Evolutionary conservation across 768 basidiomycete genomes (phyloP).

Genomic region (Xerocomellus amylosporus): DNA sequence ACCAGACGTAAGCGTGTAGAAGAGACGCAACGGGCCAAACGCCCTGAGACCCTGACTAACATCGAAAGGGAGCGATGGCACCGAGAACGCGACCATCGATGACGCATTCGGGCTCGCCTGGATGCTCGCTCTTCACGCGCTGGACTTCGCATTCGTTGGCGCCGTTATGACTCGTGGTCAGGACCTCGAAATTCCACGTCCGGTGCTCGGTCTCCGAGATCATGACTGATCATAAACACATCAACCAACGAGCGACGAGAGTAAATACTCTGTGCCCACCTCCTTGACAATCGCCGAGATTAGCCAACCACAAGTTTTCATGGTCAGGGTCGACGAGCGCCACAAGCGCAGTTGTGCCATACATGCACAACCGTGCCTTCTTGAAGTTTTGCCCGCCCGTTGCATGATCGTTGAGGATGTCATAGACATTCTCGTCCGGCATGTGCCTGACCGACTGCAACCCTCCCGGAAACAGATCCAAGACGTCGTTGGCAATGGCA

Average conservation of each 20-base stretch:
- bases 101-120: slow-evolving; percentile 67
- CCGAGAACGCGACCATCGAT: slow-evolving; percentile 68
- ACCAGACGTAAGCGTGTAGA: slow-evolving; percentile 8
- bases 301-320: slow-evolving; percentile 73
- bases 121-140: slow-evolving; percentile 62
- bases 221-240: slow-evolving; percentile 41
- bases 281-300: slow-evolving; percentile 79
- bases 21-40: slow-evolving; percentile 4
- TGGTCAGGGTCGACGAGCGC: slow-evolving; percentile 68
- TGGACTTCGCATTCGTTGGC: slow-evolving; percentile 63
- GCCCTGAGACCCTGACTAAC: slow-evolving; percentile 41
- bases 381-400: slow-evolving; percentile 57
- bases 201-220: slow-evolving; percentile 46
- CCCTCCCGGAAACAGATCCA: slow-evolving; percentile 58
- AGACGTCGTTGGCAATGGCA: slow-evolving; percentile 63
- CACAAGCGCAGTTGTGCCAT: slow-evolving; percentile 74
- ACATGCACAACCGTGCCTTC: slow-evolving; percentile 70
- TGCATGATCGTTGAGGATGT: slow-evolving; percentile 63
- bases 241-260: slow-evolving; percentile 2
- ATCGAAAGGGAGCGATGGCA: slow-evolving; percentile 73
- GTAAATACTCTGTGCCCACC: slow-evolving; percentile 39
- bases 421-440: slow-evolving; percentile 54
- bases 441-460: slow-evolving; percentile 47
- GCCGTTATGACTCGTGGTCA: slow-evolving; percentile 71
- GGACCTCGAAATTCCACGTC: slow-evolving; percentile 56